A percentile compares a stretch with the other conserved stretches of the same genome.
phyloP scores from a whole-genome alignment of 148 eudicot species.

The Gaultheria prostrata region DNA sequence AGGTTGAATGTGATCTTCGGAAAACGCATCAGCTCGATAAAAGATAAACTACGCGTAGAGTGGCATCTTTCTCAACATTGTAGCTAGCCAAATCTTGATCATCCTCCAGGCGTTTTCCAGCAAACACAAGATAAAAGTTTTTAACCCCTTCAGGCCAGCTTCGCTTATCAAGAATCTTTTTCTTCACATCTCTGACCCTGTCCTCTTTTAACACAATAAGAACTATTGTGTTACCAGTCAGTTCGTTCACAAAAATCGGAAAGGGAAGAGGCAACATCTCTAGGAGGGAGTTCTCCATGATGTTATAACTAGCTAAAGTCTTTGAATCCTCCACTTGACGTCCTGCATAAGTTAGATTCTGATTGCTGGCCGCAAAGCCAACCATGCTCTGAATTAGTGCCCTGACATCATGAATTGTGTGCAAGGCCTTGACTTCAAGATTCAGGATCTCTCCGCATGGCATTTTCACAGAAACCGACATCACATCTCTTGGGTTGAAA shows the following conservation, averaged over 20 bases:
- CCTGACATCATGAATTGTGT: slow-evolving; percentile 27
- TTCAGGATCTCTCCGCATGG: slow-evolving; percentile 12
- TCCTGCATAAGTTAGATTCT: background rate
- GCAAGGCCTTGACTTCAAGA: slow-evolving; percentile 27
- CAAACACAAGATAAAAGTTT: slow-evolving; percentile 9
- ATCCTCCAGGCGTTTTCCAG: slow-evolving; percentile 9
- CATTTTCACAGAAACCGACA: slow-evolving; percentile 20
- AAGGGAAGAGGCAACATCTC: slow-evolving; percentile 8
- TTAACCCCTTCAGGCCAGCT: background rate
- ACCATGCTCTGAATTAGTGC: slow-evolving; percentile 21
- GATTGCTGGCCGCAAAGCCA: background rate
- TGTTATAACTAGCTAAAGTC: slow-evolving; percentile 22
- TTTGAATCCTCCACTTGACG: slow-evolving; percentile 19
- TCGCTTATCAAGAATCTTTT: slow-evolving; percentile 17
- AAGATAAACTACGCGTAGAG: background rate
- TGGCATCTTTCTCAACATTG: slow-evolving; percentile 20
- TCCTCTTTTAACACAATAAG: slow-evolving; percentile 21
- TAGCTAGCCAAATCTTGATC: slow-evolving; percentile 16
- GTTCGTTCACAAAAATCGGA: slow-evolving; percentile 21
- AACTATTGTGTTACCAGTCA: background rate
- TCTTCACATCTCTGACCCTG: slow-evolving; percentile 17
- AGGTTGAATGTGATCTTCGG: background rate
- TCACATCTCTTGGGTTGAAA: slow-evolving; percentile 24
- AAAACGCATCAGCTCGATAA: background rate
- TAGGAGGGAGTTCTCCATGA: slow-evolving; percentile 12